These are phyloP conservation scores for Litchi chinensis DNA, from an alignment of 345 rosid species.

Conservation along the genomic window DNA sequence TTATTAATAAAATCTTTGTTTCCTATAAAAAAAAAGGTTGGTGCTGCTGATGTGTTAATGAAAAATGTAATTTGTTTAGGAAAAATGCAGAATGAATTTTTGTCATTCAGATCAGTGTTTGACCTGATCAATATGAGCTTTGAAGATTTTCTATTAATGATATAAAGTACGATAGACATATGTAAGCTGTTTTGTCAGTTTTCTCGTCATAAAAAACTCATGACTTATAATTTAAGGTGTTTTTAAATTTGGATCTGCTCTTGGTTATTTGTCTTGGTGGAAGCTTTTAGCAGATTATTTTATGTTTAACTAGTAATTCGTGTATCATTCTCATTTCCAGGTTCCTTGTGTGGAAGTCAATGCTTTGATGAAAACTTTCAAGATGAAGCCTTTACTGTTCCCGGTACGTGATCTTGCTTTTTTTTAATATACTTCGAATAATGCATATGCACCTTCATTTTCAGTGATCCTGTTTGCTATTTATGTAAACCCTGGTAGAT, in stretches of 20 bases:
- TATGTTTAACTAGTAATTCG: conserved; percentile 5
- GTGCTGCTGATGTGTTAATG: not conserved
- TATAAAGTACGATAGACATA: not conserved
- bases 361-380: conserved; percentile 91
- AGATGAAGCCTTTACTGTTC: conserved; percentile 82
- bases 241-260: conserved; percentile 18
- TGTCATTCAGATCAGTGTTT: conserved; percentile 1
- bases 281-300: not conserved
- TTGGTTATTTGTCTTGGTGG: conserved; percentile 8
- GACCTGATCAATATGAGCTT: not conserved
- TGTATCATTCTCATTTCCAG: conserved; percentile 41
- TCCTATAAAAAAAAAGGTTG: not conserved
- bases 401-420: conserved; percentile 55
- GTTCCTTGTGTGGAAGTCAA: conserved; percentile 91
- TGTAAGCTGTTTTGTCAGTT: not conserved
- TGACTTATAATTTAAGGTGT: conserved; percentile 17
- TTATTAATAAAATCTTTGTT: no score
- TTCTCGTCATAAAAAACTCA: not conserved
- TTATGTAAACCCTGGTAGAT: not conserved
- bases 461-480: not conserved
- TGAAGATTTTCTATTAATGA: not conserved
- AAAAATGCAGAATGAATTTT: not conserved
- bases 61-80: not conserved
- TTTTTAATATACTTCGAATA: not conserved
- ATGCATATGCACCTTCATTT: not conserved